These are phyloP conservation scores for Quercus wislizeni DNA, from an alignment of 306 rosid genomes.

Conservation along the genomic window DNA sequence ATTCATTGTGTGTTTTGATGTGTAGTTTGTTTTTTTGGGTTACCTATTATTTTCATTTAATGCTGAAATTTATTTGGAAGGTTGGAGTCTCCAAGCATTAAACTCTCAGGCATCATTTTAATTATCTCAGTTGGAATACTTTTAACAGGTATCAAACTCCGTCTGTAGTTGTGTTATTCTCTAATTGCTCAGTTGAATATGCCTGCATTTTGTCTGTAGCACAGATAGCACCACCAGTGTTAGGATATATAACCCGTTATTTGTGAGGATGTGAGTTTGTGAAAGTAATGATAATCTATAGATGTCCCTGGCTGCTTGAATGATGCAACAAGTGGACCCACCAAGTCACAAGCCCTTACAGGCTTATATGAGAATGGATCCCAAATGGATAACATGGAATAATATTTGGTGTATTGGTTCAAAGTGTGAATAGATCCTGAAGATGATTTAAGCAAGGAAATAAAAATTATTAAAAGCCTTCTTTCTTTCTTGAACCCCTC, in stretches of 20 bases:
- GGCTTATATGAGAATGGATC: not conserved
- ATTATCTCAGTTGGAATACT: conserved; percentile 82
- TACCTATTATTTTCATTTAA: conserved; percentile 23
- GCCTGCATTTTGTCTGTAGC: conserved; percentile 16
- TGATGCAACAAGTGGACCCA: not conserved
- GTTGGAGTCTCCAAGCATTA: conserved; percentile 89
- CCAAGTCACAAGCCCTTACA: not conserved
- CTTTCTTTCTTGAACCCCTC: not conserved
- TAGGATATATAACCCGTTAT: not conserved
- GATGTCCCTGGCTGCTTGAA: not conserved
- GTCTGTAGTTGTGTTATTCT: not conserved
- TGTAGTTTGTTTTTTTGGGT: conserved; percentile 10
- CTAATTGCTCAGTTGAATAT: conserved; percentile 12
- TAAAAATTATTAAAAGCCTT: not conserved
- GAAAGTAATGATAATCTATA: not conserved
- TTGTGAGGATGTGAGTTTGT: not conserved
- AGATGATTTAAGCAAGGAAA: not conserved
- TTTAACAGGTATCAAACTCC: conserved; percentile 63
- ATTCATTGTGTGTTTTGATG: not conserved
- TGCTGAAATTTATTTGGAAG: conserved; percentile 44
- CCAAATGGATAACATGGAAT: not conserved
- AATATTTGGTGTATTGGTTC: not conserved
- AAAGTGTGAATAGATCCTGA: not conserved
- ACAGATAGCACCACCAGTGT: conserved; percentile 1
- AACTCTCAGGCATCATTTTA: conserved; percentile 83